phyloP scores from a whole-genome alignment of 108 stramenopile species.

The Skeletonema grethae region DNA sequence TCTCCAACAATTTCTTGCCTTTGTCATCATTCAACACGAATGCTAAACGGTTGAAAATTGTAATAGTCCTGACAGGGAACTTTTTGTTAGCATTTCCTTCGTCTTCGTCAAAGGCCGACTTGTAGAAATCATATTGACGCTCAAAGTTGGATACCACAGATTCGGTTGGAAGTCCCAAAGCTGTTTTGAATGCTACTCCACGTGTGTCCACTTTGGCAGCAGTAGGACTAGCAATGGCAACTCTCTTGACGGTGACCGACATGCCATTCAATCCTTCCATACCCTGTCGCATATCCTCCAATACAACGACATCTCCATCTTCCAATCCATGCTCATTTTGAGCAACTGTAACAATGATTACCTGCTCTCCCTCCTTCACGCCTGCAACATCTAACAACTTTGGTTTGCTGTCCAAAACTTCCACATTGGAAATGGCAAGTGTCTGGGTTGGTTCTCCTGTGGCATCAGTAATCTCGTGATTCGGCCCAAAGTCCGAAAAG shows the following conservation, averaged over 20 bases:
- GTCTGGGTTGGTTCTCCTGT: constrained; percentile 58
- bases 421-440: constrained; percentile 46
- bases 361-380: constrained; percentile 45
- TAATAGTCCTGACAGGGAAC: constrained; percentile 51
- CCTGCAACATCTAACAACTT: constrained; percentile 48
- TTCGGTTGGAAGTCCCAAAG: constrained; percentile 41
- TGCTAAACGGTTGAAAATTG: constrained; percentile 60
- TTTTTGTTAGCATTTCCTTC: constrained; percentile 35
- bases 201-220: constrained; percentile 54
- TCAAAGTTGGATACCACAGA: constrained; percentile 52
- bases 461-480: constrained; percentile 51
- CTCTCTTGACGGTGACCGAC: constrained; percentile 50
- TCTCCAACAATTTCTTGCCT: constrained; percentile 13
- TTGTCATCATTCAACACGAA: constrained; percentile 50
- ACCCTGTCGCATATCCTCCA: constrained; percentile 54
- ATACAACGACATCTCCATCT: constrained; percentile 51
- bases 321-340: constrained; percentile 56
- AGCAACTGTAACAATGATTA: constrained; percentile 53
- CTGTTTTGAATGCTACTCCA: constrained; percentile 53
- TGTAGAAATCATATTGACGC: constrained; percentile 55
- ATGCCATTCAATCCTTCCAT: constrained; percentile 46
- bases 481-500: constrained; percentile 49
- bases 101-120: constrained; percentile 36
- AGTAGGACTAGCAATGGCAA: constrained; percentile 54
- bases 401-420: constrained; percentile 46